Percentiles rank a stretch among this genome's conserved stretches.
Conservation (phyloP, 345 rosid genomes). For the Moricandia arvensis region DNA sequence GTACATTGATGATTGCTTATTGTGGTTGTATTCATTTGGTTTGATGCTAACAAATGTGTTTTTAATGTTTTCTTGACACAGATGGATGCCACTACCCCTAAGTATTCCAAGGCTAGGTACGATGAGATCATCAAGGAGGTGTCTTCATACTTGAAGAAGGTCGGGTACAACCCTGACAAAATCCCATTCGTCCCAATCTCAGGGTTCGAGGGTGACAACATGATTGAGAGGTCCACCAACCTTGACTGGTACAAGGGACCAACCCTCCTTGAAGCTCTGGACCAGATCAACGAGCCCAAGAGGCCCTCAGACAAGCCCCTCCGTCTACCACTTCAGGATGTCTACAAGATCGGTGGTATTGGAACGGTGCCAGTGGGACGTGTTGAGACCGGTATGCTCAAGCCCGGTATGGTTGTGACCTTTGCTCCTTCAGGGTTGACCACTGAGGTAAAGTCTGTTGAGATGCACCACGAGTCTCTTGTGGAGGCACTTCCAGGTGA, state of each 20-base stretch:
- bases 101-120: too few relatives aligned
- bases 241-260: too few relatives aligned
- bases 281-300: slow-evolving; percentile 18
- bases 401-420: slow-evolving; percentile 11
- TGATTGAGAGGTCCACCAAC: too few relatives aligned
- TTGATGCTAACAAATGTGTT: not conserved
- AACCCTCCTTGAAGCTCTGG: slow-evolving; percentile 3
- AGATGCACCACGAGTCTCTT: slow-evolving; percentile 17
- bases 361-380: slow-evolving; percentile 15
- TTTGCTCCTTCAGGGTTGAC: slow-evolving; percentile 8
- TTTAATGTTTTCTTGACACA: not conserved
- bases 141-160: too few relatives aligned
- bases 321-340: slow-evolving; percentile 11
- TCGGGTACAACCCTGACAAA: too few relatives aligned
- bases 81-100: not conserved
- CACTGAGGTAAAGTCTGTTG: slow-evolving; percentile 10
- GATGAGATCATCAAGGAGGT: too few relatives aligned
- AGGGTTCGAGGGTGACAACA: too few relatives aligned
- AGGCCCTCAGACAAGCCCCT: slow-evolving; percentile 12
- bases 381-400: slow-evolving; percentile 11
- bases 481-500: slow-evolving; percentile 11
- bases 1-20: not conserved
- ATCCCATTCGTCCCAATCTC: too few relatives aligned
- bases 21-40: not conserved
- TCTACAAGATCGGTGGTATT: slow-evolving; percentile 14